These are phyloP conservation scores for Nakazawaea peltata DNA, from an alignment of 805 yeast species.

Conservation along the genomic window DNA sequence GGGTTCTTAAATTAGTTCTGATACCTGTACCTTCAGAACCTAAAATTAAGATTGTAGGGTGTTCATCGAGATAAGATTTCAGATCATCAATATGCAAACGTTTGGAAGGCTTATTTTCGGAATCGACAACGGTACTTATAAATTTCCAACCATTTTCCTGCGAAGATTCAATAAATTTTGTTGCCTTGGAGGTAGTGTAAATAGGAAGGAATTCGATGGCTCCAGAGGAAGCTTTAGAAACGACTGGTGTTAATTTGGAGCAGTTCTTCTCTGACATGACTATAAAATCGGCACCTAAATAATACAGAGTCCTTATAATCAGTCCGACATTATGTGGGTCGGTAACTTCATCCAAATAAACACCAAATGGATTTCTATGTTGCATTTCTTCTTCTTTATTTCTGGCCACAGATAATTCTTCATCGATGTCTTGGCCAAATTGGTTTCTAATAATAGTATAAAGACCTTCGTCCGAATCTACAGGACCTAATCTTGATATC, in stretches of 20 bases:
- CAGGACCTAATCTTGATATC: slow-evolving; percentile 17
- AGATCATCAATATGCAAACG: slow-evolving; percentile 33
- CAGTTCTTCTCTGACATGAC: slow-evolving; percentile 62
- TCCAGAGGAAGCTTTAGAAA: slow-evolving; percentile 78
- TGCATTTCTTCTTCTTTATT: slow-evolving; percentile 9
- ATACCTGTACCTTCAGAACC: slow-evolving; percentile 88
- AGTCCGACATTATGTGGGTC: slow-evolving; percentile 91
- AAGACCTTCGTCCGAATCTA: slow-evolving; percentile 12
- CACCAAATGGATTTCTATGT: slow-evolving; percentile 53
- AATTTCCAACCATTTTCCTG: slow-evolving; percentile 62
- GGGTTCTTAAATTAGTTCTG: slow-evolving; percentile 51
- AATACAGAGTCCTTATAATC: slow-evolving; percentile 70
- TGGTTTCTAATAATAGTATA: slow-evolving; percentile 15
- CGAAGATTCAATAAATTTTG: slow-evolving; percentile 51
- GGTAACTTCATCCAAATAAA: slow-evolving; percentile 70
- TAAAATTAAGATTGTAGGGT: slow-evolving; percentile 64
- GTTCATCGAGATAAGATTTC: slow-evolving; percentile 28
- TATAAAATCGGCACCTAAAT: slow-evolving; percentile 74
- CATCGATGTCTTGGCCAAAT: slow-evolving; percentile 16
- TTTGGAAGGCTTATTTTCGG: slow-evolving; percentile 23
- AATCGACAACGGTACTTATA: slow-evolving; percentile 47
- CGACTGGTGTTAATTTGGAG: slow-evolving; percentile 70
- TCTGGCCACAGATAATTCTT: slow-evolving; percentile 9
- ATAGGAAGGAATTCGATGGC: slow-evolving; percentile 70
- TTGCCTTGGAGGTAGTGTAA: slow-evolving; percentile 48